These are phyloP conservation scores for Saururus chinensis DNA, from an alignment of 164 flowering plant species.

Conservation along the genomic window DNA sequence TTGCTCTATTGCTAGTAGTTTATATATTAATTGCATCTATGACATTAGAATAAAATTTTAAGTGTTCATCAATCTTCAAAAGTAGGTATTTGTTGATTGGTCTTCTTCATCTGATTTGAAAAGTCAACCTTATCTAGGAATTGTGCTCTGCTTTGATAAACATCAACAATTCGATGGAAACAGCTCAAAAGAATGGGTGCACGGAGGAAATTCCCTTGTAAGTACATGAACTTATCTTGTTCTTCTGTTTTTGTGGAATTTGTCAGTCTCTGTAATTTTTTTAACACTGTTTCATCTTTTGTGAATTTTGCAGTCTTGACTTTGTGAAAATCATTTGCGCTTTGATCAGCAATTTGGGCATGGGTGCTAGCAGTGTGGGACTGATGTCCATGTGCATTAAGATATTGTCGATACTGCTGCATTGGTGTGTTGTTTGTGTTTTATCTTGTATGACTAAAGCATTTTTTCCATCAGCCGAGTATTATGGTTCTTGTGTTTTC, in stretches of 20 bases:
- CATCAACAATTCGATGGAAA: slow-evolving; percentile 31
- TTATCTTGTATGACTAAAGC: not conserved
- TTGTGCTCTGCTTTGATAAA: slow-evolving; percentile 52
- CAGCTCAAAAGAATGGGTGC: slow-evolving; percentile 20
- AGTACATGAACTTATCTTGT: slow-evolving; percentile 2
- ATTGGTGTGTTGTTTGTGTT: slow-evolving; percentile 36
- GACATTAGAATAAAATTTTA: too few species aligned
- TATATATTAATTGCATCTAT: too few species aligned
- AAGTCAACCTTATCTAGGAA: slow-evolving; percentile 35
- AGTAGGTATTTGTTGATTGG: not conserved
- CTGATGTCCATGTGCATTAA: slow-evolving; percentile 59
- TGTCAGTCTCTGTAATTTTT: not conserved
- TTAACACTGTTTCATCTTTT: slow-evolving; percentile 1
- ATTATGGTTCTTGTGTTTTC: not conserved
- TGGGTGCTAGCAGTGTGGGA: slow-evolving; percentile 27
- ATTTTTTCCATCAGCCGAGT: not conserved
- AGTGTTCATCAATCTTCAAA: too few species aligned
- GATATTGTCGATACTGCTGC: slow-evolving; percentile 58
- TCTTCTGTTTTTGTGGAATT: too few species aligned
- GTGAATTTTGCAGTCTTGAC: slow-evolving; percentile 36
- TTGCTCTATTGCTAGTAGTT: too few species aligned
- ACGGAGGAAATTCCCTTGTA: slow-evolving; percentile 39
- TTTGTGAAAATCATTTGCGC: slow-evolving; percentile 61
- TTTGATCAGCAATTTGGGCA: slow-evolving; percentile 39
- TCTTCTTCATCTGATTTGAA: not conserved